Conservation (phyloP, 2,329 filamentous ascomycete genomes). For the Ophiosphaerella herpotricha region DNA sequence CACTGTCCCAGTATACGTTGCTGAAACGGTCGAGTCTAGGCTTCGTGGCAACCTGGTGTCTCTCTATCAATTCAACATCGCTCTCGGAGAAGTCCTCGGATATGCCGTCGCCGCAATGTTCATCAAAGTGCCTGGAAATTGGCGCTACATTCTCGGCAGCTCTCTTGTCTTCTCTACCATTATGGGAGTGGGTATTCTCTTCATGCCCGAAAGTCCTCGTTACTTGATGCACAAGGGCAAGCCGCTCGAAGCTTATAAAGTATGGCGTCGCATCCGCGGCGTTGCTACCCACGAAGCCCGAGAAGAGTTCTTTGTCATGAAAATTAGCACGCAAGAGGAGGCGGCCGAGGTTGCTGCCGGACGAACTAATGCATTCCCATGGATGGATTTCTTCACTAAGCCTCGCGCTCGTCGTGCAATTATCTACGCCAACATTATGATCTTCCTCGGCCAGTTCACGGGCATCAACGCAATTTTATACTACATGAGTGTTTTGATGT, state of each 20-base stretch:
- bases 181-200: conserved; percentile 68
- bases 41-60: conserved; percentile 74
- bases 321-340: conserved; percentile 63
- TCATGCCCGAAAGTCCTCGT: conserved; percentile 71
- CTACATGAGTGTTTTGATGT: conserved; percentile 72
- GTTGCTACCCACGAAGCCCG: conserved; percentile 60
- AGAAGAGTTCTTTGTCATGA: conserved; percentile 76
- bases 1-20: conserved; percentile 75
- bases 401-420: conserved; percentile 63
- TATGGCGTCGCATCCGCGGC: conserved; percentile 75
- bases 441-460: conserved; percentile 74
- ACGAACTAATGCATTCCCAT: conserved; percentile 63
- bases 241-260: conserved; percentile 64
- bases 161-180: conserved; percentile 72
- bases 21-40: conserved; percentile 69
- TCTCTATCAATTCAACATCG: conserved; percentile 77
- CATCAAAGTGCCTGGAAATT: conserved; percentile 69
- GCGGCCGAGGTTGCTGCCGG: conserved; percentile 57
- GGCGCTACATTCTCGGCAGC: conserved; percentile 74
- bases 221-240: conserved; percentile 71
- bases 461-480: conserved; percentile 74
- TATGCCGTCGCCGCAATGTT: conserved; percentile 76
- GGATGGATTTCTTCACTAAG: conserved; percentile 75
- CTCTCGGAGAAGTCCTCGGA: conserved; percentile 73
- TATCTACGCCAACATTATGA: conserved; percentile 71